phyloP scores from a whole-genome alignment of 495 filamentous ascomycete genomes.

The Tuber umbilicatum region DNA sequence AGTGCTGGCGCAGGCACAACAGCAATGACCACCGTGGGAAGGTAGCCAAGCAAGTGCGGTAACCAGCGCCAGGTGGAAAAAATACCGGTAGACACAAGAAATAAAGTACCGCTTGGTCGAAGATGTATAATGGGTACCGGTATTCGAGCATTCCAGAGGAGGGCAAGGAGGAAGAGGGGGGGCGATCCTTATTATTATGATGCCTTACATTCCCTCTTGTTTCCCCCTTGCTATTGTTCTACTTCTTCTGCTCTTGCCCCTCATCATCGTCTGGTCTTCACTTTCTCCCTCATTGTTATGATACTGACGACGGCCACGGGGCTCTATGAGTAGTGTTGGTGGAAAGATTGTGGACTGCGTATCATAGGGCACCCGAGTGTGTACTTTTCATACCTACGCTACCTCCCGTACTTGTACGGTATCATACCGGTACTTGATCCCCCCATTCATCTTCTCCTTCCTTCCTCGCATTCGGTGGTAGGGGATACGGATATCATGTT shows the following conservation, averaged over 20 bases:
- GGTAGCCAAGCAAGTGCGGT: neutral
- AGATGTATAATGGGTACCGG: neutral
- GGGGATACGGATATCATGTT: neutral
- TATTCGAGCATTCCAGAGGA: neutral
- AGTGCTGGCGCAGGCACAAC: neutral
- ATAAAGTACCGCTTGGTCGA: neutral
- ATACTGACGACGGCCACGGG: neutral
- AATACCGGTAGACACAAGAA: neutral
- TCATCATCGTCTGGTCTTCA: neutral
- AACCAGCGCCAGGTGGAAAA: neutral
- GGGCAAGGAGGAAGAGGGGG: neutral
- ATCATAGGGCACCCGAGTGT: neutral
- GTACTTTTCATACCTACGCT: neutral
- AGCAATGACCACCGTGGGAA: neutral
- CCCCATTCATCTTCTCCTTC: neutral
- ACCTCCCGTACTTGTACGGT: neutral
- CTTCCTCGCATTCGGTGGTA: neutral
- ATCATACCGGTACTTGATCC: neutral
- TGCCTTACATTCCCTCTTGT: constrained; percentile 1
- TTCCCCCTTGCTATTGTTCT: neutral
- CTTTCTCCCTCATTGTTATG: neutral
- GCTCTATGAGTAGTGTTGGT: neutral
- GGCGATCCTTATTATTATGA: neutral
- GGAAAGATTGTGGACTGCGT: neutral
- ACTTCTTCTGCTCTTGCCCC: neutral